A percentile compares a stretch with the other conserved stretches of the same genome.
phyloP scores from a whole-genome alignment of 2,329 filamentous ascomycete species.

The Alternaria panax region DNA sequence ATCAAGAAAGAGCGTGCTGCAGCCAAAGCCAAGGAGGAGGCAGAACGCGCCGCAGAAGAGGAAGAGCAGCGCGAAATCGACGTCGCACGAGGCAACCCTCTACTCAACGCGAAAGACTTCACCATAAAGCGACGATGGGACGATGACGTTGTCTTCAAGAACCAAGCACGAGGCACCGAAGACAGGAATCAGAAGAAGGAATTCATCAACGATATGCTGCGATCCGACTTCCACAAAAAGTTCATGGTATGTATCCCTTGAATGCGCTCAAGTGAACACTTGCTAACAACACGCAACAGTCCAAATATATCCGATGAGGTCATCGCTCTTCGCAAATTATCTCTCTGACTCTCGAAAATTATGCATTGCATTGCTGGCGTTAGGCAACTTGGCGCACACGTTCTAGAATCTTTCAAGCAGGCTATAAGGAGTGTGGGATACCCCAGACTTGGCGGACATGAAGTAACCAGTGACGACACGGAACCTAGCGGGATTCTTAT shows the following conservation, averaged over 20 bases:
- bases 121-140: constrained; percentile 95
- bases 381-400: constrained; percentile 26
- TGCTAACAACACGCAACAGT: constrained; percentile 32
- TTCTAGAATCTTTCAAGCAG: constrained; percentile 18
- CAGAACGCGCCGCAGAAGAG: constrained; percentile 79
- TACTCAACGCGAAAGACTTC: constrained; percentile 88
- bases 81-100: constrained; percentile 89
- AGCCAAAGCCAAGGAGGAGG: constrained; percentile 82
- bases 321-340: constrained; percentile 2
- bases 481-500: constrained; percentile 41
- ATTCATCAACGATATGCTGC: constrained; percentile 94
- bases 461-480: constrained; percentile 34
- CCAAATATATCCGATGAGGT: constrained; percentile 49
- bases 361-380: constrained; percentile 34
- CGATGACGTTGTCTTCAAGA: constrained; percentile 99
- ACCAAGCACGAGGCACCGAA: constrained; percentile 93
- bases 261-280: not conserved
- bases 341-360: not conserved
- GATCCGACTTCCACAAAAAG: constrained; percentile 96
- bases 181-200: constrained; percentile 91
- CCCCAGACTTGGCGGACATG: constrained; percentile 26
- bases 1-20: constrained; percentile 87
- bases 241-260: constrained; percentile 75
- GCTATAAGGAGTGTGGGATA: constrained; percentile 32
- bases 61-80: constrained; percentile 84